Base-by-base conservation (phyloP, 352 stramenopile species). In the Phytophthora syringae region DNA sequence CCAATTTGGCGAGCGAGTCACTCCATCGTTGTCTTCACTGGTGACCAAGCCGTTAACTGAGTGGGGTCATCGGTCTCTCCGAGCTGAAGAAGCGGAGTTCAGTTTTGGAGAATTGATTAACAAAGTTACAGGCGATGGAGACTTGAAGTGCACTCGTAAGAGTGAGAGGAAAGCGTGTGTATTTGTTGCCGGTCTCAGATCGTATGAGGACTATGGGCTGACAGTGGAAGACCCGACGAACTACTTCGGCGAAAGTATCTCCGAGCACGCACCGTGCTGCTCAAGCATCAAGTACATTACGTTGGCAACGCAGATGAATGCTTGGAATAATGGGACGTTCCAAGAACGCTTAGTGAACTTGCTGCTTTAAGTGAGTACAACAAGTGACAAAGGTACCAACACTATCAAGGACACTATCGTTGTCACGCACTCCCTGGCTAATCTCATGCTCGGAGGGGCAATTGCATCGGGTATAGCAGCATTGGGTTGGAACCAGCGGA, bases 351-450 rank as follows among this genome's bases (percentile, higher is more conserved):
- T 74, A 24, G 80, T 70, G 36, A 48, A 70, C 27, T 45, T 69
- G 20, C 57, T 72, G 3, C 42, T 84, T 1, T 34, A 64, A 22
- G 52, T 74, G 30, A 84, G 71, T 60, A 42, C 53, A 3, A 67
- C 52, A 11, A 87, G 71, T 55, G 48, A 67, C 34, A 6, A 24
- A 0, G 51, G 20, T 2, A 71, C 70, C 3, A 58, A 60, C 6
- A 68, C 64, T 24, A 76, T 87, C 60, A 49, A 69, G 40, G 60
- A 87, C 61, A 80, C 80, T 10, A 86, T 89, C 59, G 60, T 89
- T 30, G 65, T 86, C 10, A 64, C 67, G 6, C 77, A 90, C 58
- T 90, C 77, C 7, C 77, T 80, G 59, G 82, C 73, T 13, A 88
- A 85, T 45, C 50, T 80, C 27, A 80, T 84, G 64, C 34, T 87